Evolutionary conservation across 1,139 yeast genomes (phyloP).

Genomic region (Debaryomyces nepalensis): DNA sequence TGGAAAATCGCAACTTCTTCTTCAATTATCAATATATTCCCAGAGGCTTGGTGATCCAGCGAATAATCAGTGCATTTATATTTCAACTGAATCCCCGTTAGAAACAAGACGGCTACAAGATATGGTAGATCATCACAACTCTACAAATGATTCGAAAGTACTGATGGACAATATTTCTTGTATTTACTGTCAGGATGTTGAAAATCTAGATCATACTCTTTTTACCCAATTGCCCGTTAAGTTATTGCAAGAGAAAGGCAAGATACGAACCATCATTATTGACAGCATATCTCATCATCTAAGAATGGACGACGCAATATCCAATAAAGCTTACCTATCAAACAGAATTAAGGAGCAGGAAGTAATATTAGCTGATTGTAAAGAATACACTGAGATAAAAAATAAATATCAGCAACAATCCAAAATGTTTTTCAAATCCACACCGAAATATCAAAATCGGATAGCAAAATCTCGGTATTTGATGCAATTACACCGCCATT

Average conservation of each 20-base stretch:
- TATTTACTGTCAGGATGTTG: slow-evolving; percentile 69
- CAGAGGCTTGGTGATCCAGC: slow-evolving; percentile 47
- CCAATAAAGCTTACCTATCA: slow-evolving; percentile 33
- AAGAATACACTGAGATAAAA: slow-evolving; percentile 25
- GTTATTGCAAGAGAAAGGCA: slow-evolving; percentile 40
- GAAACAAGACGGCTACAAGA: slow-evolving; percentile 64
- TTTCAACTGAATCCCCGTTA: slow-evolving; percentile 76
- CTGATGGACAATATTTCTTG: slow-evolving; percentile 59
- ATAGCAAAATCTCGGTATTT: slow-evolving; percentile 48
- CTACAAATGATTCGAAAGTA: slow-evolving; percentile 22
- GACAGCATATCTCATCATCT: slow-evolving; percentile 90
- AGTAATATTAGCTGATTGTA: slow-evolving; percentile 20
- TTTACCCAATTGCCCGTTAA: slow-evolving; percentile 71
- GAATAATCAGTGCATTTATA: slow-evolving; percentile 54
- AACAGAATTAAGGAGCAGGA: slow-evolving; percentile 30
- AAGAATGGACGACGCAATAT: slow-evolving; percentile 61
- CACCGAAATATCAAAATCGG: slow-evolving; percentile 32
- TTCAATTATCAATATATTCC: slow-evolving; percentile 64
- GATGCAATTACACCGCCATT: slow-evolving; percentile 48
- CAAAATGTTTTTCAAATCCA: slow-evolving; percentile 33
- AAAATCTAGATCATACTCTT: slow-evolving; percentile 74
- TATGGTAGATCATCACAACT: slow-evolving; percentile 30
- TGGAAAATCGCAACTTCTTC: slow-evolving; percentile 79
- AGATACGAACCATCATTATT: slow-evolving; percentile 61
- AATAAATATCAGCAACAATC: slow-evolving; percentile 34